phyloP scores from a whole-genome alignment of 2,329 filamentous ascomycete species.

The Pestalotiopsis sp. region DNA sequence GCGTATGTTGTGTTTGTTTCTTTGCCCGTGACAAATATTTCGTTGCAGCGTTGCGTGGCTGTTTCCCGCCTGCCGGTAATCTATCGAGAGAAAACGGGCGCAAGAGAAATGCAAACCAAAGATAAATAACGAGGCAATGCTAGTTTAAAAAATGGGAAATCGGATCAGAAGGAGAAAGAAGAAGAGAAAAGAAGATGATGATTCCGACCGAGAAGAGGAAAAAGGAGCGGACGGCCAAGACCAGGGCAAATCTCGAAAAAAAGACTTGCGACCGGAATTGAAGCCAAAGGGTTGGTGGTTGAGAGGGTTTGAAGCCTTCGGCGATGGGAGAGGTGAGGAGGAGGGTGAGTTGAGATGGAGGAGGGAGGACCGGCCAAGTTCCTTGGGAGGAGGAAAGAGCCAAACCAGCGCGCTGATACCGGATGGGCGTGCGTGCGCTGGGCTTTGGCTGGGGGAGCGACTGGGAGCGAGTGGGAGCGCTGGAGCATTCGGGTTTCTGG shows the following conservation, averaged over 20 bases:
- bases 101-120: constrained; percentile 19
- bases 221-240: constrained; percentile 65
- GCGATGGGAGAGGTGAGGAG: constrained; percentile 20
- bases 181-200: constrained; percentile 20
- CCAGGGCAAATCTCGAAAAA: constrained; percentile 53
- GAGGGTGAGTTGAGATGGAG: not conserved
- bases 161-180: not conserved
- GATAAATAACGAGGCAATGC: constrained; percentile 20
- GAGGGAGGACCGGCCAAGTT: constrained; percentile 20
- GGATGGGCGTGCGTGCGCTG: not conserved
- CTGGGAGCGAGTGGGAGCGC: not conserved
- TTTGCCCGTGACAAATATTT: not conserved
- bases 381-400: constrained; percentile 15
- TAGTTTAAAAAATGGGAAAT: not conserved
- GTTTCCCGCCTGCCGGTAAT: constrained; percentile 14
- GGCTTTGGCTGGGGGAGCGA: not conserved
- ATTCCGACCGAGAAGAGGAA: constrained; percentile 3
- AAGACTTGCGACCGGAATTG: constrained; percentile 59
- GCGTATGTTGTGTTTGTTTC: not conserved
- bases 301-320: constrained; percentile 22
- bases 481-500: constrained; percentile 1
- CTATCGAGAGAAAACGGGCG: constrained; percentile 29
- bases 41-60: constrained; percentile 7
- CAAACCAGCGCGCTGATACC: not conserved
- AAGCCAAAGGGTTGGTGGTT: constrained; percentile 41